phyloP scores from a whole-genome alignment of 805 yeast species.

The Myxozyma udenii region DNA sequence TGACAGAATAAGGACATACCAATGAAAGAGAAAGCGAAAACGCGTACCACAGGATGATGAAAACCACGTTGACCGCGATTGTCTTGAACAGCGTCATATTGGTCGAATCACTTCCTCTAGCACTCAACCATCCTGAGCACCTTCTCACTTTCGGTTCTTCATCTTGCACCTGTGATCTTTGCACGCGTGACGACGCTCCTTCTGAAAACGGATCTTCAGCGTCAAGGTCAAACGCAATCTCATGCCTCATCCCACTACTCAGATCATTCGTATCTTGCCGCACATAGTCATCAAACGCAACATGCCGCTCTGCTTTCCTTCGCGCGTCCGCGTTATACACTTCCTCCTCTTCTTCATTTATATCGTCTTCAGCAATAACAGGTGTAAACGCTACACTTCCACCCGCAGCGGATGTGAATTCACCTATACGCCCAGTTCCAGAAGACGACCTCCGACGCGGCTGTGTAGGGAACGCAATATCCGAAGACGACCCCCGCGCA shows the following conservation, averaged over 20 bases:
- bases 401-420: neutral
- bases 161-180: no score
- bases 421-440: neutral
- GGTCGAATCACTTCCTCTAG: slow-evolving; percentile 1
- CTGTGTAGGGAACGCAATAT: neutral
- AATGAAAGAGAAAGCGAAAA: slow-evolving; percentile 41
- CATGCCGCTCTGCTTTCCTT: no score
- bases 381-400: neutral
- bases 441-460: neutral
- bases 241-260: slow-evolving; percentile 3
- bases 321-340: no score
- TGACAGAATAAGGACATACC: slow-evolving; percentile 5
- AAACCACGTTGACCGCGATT: slow-evolving; percentile 16
- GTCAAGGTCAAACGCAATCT: slow-evolving; percentile 23
- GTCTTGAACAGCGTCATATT: slow-evolving; percentile 12
- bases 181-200: neutral
- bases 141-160: neutral
- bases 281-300: no score
- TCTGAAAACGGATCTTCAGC: slow-evolving; percentile 23
- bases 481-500: no score
- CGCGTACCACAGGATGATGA: slow-evolving; percentile 34
- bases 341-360: no score
- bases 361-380: neutral
- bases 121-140: neutral
- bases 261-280: no score